Base-by-base conservation (phyloP, 2,329 filamentous ascomycete genomes). In the Colletotrichum sp. region DNA sequence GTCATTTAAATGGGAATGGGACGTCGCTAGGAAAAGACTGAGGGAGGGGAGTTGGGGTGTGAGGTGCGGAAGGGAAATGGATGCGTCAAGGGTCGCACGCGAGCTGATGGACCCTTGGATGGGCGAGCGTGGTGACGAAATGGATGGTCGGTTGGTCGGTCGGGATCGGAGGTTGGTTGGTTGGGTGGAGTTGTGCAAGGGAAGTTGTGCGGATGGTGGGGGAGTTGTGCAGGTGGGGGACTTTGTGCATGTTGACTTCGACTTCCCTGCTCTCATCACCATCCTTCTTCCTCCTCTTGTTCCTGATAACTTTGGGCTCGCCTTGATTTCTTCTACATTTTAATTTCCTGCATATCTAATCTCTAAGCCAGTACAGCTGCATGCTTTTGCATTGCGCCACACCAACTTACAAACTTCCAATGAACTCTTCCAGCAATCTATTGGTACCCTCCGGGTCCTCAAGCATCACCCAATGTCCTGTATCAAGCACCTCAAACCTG, bases 61-160 rank as follows among this genome's bases (percentile, higher is more conserved):
- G n/a, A 36, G 16, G 64, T 32, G 26, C 12, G 24, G 28, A 16
- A 26, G 8, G 10, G 12, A 68, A 65, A 75, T 66, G 77, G 76
- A 76, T 66, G 59, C 21, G 62, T 21, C 24, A 49, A 69, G 59
- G 65, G 68, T 57, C 32, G 44, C 39, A 52, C 55, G 63, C 59
- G 64, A 30, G 57, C 44, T 52, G n/a, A 52, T 68, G 73, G 70
- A 32, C 30, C 59, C 57, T 21, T 21, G 32, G 59, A 65, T 52
- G 68, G 30, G 70, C 63, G 28, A 34, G 44, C 44, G 44, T 52
- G 44, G 76, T 65, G 68, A 69, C 68, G 71, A 67, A 67, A 78
- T 71, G 75, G 78, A 80, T 81, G 79, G 70, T n/a, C 73, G 70
- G 55, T 21, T 71, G 70, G 55, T 73, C 44, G 74, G 74, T 60